Base-by-base conservation (phyloP, 352 stramenopile species). In the Pythium pectinolyticum region DNA sequence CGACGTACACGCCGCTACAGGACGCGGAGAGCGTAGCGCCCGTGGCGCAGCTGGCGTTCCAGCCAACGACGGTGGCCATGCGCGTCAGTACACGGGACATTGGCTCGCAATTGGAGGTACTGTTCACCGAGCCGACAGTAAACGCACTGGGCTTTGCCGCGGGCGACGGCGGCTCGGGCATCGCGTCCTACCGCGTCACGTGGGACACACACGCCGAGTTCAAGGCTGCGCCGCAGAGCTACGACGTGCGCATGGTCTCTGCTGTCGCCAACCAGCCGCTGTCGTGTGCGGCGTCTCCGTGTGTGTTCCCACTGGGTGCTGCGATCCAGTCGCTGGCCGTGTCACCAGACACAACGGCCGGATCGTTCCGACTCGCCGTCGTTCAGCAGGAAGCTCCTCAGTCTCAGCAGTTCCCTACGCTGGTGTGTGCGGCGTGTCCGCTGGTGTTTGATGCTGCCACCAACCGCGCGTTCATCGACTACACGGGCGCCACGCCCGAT, bases 321-420 rank as follows among this genome's bases (percentile, higher is more conserved):
- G 86, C 97, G 63, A 86, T 98, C 12, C 94, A 98, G 70, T 92
- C 77, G 7, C 63, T 99, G 45, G 86, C 84, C 5, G 62, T 98
- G 6, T 94, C 82, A 41, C 57, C 82, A 11, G 62, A 67, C 22
- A 78, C 67, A 5, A 80, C 73, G 37, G 56, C 50, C 1, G 94
- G 94, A 15, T 85, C 75, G 1, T 97, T 97, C 66, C 82, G 74
- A 32, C 79, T 78, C 25, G 87, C 64, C 50, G 84, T 86, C 3
- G 62, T 47, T 19, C 25, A 57, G 12, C 49, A 34, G 1, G 63
- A 73, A n/a, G n/a, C n/a, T n/a, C n/a, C n/a, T n/a, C n/a, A n/a
- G n/a, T n/a, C n/a, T 45, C 61, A 60, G 5, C 61, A 61, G 5
- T 88, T 80, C 47, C 73, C 70, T 1, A 66, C 53, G 3, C 43